Evolutionary conservation across 345 rosid species (phyloP).

Genomic region (Bruguiera sexangula): DNA sequence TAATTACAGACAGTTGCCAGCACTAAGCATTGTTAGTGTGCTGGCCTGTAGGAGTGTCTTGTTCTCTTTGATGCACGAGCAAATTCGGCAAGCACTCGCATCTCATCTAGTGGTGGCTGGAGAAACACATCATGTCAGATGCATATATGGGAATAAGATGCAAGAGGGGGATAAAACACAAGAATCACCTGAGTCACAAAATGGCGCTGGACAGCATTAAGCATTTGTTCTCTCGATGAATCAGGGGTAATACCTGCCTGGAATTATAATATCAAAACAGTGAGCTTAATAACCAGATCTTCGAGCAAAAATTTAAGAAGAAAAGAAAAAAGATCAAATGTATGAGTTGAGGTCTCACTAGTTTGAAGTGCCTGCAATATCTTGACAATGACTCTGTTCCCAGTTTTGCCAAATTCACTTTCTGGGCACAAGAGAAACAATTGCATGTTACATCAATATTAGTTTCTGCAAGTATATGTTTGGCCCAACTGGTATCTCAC

Average conservation of each 20-base stretch:
- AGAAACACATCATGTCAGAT: neutral
- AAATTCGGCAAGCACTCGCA: conserved; percentile 40
- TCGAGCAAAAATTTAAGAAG: neutral
- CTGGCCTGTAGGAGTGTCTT: conserved; percentile 12
- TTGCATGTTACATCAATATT: neutral
- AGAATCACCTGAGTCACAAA: conserved; percentile 49
- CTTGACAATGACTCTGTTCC: conserved; percentile 47
- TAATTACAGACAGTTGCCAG: conserved; percentile 25
- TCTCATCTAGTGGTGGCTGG: conserved; percentile 42
- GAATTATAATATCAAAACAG: neutral
- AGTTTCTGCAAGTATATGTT: neutral
- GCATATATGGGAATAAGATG: neutral
- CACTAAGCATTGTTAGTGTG: conserved; percentile 17
- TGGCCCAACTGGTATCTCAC: neutral
- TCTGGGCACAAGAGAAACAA: conserved; percentile 26
- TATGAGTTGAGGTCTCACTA: conserved; percentile 32
- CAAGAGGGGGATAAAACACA: neutral
- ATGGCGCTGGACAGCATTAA: conserved; percentile 46
- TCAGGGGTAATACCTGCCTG: conserved; percentile 37
- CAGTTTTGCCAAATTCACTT: conserved; percentile 48
- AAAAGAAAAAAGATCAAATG: neutral
- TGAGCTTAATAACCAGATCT: neutral
- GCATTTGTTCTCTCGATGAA: conserved; percentile 50
- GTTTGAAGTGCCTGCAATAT: conserved; percentile 57
- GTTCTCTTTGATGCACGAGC: conserved; percentile 32